A percentile compares a stretch with the other conserved stretches of the same genome.
These are phyloP conservation scores for Neonectria punicea DNA, from an alignment of 2,329 filamentous ascomycete species.

Conservation along the genomic window DNA sequence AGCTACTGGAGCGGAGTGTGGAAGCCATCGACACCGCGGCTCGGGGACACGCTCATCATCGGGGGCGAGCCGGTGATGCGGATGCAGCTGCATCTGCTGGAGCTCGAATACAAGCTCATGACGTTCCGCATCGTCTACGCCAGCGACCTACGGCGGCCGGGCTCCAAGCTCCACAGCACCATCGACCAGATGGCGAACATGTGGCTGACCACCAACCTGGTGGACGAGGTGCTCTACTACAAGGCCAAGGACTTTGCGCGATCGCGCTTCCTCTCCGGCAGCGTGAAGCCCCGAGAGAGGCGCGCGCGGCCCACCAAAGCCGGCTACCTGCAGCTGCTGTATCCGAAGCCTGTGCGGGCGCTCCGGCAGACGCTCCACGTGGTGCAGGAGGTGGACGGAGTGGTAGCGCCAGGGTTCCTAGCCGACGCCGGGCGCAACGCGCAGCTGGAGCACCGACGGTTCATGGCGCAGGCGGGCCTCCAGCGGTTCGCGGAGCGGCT, in stretches of 20 bases:
- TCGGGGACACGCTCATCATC: background rate
- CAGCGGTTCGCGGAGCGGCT: constrained; percentile 12
- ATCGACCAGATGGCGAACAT: constrained; percentile 23
- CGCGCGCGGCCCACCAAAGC: background rate
- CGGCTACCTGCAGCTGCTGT: constrained; percentile 18
- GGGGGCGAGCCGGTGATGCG: constrained; percentile 13
- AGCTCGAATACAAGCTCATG: constrained; percentile 26
- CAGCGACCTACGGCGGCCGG: constrained; percentile 10
- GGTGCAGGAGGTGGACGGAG: constrained; percentile 11
- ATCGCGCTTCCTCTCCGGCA: background rate
- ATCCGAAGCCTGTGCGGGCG: constrained; percentile 8
- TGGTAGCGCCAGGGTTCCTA: constrained; percentile 13
- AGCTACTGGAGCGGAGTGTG: constrained; percentile 14
- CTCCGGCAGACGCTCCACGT: constrained; percentile 20
- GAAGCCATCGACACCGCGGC: constrained; percentile 17
- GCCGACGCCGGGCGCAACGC: constrained; percentile 8
- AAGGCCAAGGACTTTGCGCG: constrained; percentile 23
- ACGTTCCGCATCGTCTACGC: constrained; percentile 23
- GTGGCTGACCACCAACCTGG: constrained; percentile 24
- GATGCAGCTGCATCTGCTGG: constrained; percentile 23
- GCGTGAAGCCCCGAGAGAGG: constrained; percentile 7
- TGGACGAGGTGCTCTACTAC: constrained; percentile 24
- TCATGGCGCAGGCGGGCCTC: constrained; percentile 3
- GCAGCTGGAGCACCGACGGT: constrained; percentile 12
- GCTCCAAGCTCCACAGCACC: constrained; percentile 12